phyloP scores from a whole-genome alignment of 257 asterid genomes.

The Penstemon newberryi region DNA sequence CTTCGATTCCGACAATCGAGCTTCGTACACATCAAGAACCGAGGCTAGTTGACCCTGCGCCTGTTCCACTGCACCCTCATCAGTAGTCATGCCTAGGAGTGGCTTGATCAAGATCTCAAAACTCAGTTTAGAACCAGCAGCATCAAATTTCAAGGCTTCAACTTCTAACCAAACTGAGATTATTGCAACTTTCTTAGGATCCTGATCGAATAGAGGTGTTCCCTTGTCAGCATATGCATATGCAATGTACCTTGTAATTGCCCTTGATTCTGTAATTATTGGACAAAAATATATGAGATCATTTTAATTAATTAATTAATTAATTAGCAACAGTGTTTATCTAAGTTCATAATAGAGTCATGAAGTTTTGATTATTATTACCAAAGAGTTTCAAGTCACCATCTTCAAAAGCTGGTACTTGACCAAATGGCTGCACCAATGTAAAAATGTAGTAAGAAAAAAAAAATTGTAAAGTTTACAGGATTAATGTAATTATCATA shows the following conservation, averaged over 20 bases:
- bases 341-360: too few relatives aligned
- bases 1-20: constrained; percentile 44
- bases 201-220: constrained; percentile 26
- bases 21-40: constrained; percentile 60
- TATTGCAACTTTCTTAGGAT: constrained; percentile 36
- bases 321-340: too few relatives aligned
- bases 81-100: constrained; percentile 27
- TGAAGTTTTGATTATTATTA: background rate
- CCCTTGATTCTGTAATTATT: constrained; percentile 41
- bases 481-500: background rate
- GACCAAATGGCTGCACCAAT: constrained; percentile 50
- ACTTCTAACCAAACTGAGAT: constrained; percentile 40
- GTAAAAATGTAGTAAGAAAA: background rate
- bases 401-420: constrained; percentile 50
- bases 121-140: constrained; percentile 24
- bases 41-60: constrained; percentile 31
- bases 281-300: too few relatives aligned
- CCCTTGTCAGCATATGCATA: constrained; percentile 41
- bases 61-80: constrained; percentile 42
- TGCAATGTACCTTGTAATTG: constrained; percentile 43
- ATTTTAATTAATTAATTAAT: too few relatives aligned
- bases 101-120: constrained; percentile 41
- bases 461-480: background rate
- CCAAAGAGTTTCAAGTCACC: constrained; percentile 53
- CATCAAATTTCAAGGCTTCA: constrained; percentile 37